Percentiles rank a stretch among this genome's conserved stretches.
Conservation (phyloP, 108 stramenopile species). For the Cyclotella kingstonii region DNA sequence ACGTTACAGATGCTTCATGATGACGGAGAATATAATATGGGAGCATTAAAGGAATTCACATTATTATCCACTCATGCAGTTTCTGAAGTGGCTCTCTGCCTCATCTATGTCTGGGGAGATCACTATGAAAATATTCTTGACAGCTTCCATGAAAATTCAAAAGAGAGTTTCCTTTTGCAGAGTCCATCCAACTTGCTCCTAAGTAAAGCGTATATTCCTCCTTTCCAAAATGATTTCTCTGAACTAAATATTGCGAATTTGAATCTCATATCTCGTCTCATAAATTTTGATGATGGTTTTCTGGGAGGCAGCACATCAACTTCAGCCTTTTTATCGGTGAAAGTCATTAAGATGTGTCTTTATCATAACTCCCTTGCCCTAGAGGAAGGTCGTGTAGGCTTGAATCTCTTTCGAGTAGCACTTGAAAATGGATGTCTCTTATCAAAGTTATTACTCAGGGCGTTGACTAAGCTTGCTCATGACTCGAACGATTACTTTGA, state of each 20-base stretch:
- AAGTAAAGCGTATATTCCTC: constrained; percentile 25
- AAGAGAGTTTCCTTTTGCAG: constrained; percentile 5
- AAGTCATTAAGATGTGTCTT: constrained; percentile 41
- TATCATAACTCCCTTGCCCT: constrained; percentile 5
- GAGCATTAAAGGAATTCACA: background rate
- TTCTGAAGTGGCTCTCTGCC: constrained; percentile 19
- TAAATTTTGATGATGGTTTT: constrained; percentile 8
- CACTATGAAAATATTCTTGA: constrained; percentile 26
- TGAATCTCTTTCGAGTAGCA: constrained; percentile 17
- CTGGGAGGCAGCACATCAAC: background rate
- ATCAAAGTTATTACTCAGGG: constrained; percentile 3
- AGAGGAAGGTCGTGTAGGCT: background rate
- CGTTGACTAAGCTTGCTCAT: constrained; percentile 8
- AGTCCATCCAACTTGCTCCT: constrained; percentile 30
- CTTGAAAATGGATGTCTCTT: constrained; percentile 11
- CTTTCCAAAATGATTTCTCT: background rate
- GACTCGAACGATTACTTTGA: background rate
- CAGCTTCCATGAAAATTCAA: background rate
- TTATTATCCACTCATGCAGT: constrained; percentile 5
- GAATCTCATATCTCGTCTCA: constrained; percentile 34
- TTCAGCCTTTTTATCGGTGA: constrained; percentile 25
- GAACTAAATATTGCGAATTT: constrained; percentile 27
- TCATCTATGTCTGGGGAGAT: constrained; percentile 30
- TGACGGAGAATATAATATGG: background rate
- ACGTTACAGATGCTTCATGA: background rate